phyloP scores from a whole-genome alignment of 176 grass and related monocot species.

The Alloteropsis semialata region DNA sequence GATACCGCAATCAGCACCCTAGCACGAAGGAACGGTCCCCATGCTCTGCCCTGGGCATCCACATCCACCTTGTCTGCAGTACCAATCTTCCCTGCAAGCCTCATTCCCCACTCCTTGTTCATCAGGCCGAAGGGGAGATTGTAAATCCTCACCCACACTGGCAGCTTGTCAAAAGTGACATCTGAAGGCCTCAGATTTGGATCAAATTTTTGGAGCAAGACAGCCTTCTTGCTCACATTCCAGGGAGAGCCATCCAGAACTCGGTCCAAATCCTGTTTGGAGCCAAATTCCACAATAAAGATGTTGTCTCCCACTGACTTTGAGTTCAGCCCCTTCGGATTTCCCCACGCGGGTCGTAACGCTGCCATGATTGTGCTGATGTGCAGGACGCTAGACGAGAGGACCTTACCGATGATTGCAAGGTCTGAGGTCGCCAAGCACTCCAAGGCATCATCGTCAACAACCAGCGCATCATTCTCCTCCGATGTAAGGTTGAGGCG shows the following conservation, averaged over 20 bases:
- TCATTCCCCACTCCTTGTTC: not conserved
- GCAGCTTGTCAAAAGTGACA: not conserved
- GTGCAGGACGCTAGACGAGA: not conserved
- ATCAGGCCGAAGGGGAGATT: not conserved
- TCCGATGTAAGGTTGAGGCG: not conserved
- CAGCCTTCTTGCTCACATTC: not conserved
- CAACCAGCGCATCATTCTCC: not conserved
- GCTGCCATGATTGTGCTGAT: not conserved
- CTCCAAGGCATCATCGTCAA: not conserved
- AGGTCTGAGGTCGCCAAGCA: not conserved
- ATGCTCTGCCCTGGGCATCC: not conserved
- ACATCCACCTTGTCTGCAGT: not conserved
- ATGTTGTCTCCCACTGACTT: not conserved
- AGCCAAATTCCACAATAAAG: not conserved
- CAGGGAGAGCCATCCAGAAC: not conserved
- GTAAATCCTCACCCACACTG: not conserved
- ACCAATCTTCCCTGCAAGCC: not conserved
- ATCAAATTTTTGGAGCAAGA: not conserved
- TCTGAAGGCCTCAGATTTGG: not conserved
- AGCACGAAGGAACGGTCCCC: not conserved
- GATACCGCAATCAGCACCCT: not conserved
- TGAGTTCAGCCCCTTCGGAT: not conserved
- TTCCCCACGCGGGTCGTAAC: not conserved
- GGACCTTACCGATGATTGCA: not conserved
- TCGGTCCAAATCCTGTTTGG: not conserved